A percentile compares a stretch with the other conserved stretches of the same genome.
Evolutionary conservation across 202 grass and related monocot species (phyloP).

Genomic region (Zizania palustris): DNA sequence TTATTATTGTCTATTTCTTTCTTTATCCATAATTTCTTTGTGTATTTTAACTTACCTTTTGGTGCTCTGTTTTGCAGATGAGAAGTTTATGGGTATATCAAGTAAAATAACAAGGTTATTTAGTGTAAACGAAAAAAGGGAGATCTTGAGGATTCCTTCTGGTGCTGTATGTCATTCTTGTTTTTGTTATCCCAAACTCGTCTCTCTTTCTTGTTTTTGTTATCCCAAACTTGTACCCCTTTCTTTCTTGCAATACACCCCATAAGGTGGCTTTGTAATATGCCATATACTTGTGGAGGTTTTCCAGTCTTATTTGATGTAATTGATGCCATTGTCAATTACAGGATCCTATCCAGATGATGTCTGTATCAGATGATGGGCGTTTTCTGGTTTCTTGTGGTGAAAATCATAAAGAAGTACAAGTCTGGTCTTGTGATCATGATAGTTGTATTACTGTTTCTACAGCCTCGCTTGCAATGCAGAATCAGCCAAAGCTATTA

Average conservation of each 20-base stretch:
- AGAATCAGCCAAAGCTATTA: conserved; percentile 40
- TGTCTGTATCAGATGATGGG: conserved; percentile 53
- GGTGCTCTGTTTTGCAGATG: conserved; percentile 40
- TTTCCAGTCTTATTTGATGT: conserved; percentile 28
- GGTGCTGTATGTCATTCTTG: conserved; percentile 39
- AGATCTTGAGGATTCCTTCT: conserved; percentile 53
- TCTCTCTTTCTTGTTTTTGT: not conserved
- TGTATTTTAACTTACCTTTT: conserved; percentile 32
- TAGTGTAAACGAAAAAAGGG: conserved; percentile 47
- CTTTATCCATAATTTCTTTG: not conserved
- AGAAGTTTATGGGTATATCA: conserved; percentile 51
- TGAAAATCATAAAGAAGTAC: conserved; percentile 48
- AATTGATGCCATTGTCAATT: not conserved
- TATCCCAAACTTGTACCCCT: too few species aligned
- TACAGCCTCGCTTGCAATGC: conserved; percentile 44
- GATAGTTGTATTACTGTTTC: conserved; percentile 35
- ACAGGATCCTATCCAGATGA: conserved; percentile 48
- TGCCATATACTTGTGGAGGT: conserved; percentile 2
- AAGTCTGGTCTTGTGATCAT: conserved; percentile 44
- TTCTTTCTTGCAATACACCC: not conserved
- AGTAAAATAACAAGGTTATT: conserved; percentile 52
- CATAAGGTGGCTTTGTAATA: not conserved
- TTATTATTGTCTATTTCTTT: conserved; percentile 18
- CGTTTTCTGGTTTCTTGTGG: conserved; percentile 34
- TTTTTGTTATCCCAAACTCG: not conserved